A percentile compares a stretch with the other conserved stretches of the same genome.
Conservation (phyloP, 768 basidiomycete species). For the Lanmaoa rubissima region DNA sequence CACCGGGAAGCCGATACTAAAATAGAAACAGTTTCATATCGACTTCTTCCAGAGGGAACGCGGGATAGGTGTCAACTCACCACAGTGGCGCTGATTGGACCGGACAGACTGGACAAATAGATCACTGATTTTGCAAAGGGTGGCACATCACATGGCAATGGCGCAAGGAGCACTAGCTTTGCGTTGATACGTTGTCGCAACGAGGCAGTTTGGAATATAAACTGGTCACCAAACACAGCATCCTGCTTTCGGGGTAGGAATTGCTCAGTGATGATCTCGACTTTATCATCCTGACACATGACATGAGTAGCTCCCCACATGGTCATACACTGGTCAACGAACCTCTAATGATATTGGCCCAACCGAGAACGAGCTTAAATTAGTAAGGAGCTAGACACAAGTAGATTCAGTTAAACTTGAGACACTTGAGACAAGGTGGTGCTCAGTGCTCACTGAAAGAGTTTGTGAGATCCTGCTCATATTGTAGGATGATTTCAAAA, state of each 20-base stretch:
- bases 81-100: slow-evolving; percentile 23
- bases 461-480: slow-evolving; percentile 35
- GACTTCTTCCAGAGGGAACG: neutral
- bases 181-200: slow-evolving; percentile 26
- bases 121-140: slow-evolving; percentile 35
- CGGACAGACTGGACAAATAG: slow-evolving; percentile 30
- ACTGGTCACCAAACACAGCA: slow-evolving; percentile 32
- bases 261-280: slow-evolving; percentile 22
- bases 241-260: slow-evolving; percentile 31
- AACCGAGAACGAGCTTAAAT: slow-evolving; percentile 19
- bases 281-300: slow-evolving; percentile 19
- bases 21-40: slow-evolving; percentile 3
- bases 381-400: slow-evolving; percentile 24
- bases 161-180: slow-evolving; percentile 28
- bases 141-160: slow-evolving; percentile 24
- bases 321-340: slow-evolving; percentile 3
- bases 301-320: slow-evolving; percentile 2
- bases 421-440: neutral
- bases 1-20: slow-evolving; percentile 26
- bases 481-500: neutral
- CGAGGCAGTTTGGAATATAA: slow-evolving; percentile 25
- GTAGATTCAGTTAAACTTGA: neutral
- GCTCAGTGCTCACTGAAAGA: slow-evolving; percentile 28
- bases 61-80: slow-evolving; percentile 20
- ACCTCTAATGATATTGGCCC: slow-evolving; percentile 19